Percentiles rank a stretch among this genome's conserved stretches.
Conservation (phyloP, 305 asterid species). For the Rubia peregrina region DNA sequence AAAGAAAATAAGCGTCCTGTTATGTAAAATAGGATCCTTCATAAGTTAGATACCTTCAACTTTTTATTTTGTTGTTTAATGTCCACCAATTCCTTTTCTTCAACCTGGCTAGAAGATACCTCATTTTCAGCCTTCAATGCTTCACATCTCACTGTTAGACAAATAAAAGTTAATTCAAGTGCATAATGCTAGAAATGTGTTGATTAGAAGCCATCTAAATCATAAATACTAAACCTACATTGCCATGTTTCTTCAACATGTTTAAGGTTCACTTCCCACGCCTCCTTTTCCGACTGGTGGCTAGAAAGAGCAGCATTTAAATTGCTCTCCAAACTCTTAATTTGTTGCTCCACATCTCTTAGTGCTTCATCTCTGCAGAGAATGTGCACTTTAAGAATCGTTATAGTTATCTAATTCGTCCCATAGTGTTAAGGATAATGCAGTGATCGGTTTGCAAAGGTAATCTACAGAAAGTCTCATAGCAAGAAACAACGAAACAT, state of each 20-base stretch:
- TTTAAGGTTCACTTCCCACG: conserved; percentile 76
- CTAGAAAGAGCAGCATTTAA: conserved; percentile 62
- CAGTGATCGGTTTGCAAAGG: background rate
- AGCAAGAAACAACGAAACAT: background rate
- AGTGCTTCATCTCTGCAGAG: conserved; percentile 74
- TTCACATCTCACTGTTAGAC: conserved; percentile 69
- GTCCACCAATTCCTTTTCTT: conserved; percentile 61
- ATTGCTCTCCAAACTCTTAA: conserved; percentile 60
- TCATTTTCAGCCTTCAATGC: conserved; percentile 55
- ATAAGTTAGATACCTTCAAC: conserved; percentile 52
- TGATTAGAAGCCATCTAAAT: background rate
- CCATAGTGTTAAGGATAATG: background rate
- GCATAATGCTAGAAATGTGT: conserved; percentile 7
- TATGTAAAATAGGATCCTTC: conserved; percentile 7
- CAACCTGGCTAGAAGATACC: conserved; percentile 40
- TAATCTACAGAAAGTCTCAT: background rate
- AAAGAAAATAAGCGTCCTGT: background rate
- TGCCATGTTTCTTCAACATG: conserved; percentile 93
- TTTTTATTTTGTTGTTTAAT: conserved; percentile 49
- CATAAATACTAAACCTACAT: conserved; percentile 37
- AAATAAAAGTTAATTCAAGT: conserved; percentile 13
- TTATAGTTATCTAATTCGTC: conserved; percentile 9
- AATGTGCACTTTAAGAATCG: conserved; percentile 9
- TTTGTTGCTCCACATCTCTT: conserved; percentile 49
- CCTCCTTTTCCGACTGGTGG: conserved; percentile 74